Evolutionary conservation across 164 flowering plant genomes (phyloP).

Genomic region (Saururus chinensis): DNA sequence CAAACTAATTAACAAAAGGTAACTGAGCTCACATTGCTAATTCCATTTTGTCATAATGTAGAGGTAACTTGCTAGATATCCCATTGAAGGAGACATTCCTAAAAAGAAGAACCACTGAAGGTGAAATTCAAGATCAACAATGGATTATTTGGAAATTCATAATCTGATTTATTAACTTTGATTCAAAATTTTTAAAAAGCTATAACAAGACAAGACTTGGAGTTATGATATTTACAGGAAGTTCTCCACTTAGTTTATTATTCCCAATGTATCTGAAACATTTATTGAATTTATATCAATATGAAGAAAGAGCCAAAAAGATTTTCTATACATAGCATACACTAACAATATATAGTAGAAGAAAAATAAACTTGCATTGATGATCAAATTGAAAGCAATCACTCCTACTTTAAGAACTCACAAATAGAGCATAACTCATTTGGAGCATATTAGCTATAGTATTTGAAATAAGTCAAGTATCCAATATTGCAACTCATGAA

Average conservation of each 20-base stretch:
- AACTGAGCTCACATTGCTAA: conserved; percentile 25
- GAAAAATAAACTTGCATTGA: not conserved
- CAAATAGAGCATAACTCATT: no score
- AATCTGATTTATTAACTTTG: no score
- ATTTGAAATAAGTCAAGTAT: no score
- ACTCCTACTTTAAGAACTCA: no score
- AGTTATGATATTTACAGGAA: conserved; percentile 17
- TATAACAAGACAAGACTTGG: conserved; percentile 25
- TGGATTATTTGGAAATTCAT: no score
- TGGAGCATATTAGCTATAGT: no score
- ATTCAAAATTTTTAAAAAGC: no score
- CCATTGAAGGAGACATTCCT: conserved; percentile 50
- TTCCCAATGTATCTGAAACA: conserved; percentile 44
- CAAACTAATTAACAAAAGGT: not conserved
- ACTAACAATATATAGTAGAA: not conserved
- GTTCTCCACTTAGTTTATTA: conserved; percentile 32
- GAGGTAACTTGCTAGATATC: conserved; percentile 26
- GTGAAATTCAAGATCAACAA: not conserved
- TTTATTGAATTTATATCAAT: not conserved
- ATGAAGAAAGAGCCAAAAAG: not conserved
- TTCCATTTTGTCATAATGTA: conserved; percentile 17
- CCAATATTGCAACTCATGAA: conserved; percentile 21
- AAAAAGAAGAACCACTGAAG: conserved; percentile 1
- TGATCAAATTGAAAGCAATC: no score
- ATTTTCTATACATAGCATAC: not conserved